Evolutionary conservation across 1,284 basidiomycete genomes (phyloP), one percentile per base, ranked within the genome.

Genomic region (Malassezia pachydermatis): DNA sequence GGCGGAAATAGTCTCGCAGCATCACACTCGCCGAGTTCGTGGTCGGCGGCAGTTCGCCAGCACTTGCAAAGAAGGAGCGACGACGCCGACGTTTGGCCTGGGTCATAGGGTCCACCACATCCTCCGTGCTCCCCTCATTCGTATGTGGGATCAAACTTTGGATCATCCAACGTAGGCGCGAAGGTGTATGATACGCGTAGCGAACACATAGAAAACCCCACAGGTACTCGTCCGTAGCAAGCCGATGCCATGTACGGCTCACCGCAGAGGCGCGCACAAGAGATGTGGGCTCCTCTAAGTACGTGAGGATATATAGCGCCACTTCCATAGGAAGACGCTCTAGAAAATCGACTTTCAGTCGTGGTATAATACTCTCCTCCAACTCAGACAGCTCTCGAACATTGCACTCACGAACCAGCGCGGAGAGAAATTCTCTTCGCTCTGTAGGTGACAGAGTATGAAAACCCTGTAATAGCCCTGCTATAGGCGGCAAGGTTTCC

Each of bases 271-370:
- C 84, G 6, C 84, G 75, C 0, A 81, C 77, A 5, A 96, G 80
- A 0, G 85, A 84, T 39, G 76, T 75, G 0, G 86, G 84, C 40
- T 89, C 84, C 57, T 90, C 83, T 41, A 96, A 77, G 71, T 84
- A 92, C 59, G 77, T 75, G 43, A 96, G 77, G 45, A 92, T 80
- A 64, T 88, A 81, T 22, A 94, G 73, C 0, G 82, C 79, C 27
- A 98, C 77, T 72, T 98, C 92, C 14, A 81, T 75, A 0, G 92
- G 92, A 1, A 96, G 76, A 23, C 83, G 81, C 4, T 77, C 75
- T 20, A 95, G 76, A 68, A 92, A 90, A 70, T 96, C 89, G 5
- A 86, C 81, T 65, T 85, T 84, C 59, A 95, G 80, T 25, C 84
- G 78, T 0, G 88, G 86, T 0, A 81, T 77, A 68, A 95, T 84